Evolutionary conservation across 1,284 basidiomycete species (phyloP).

Genomic region (Ceratobasidium sp.): DNA sequence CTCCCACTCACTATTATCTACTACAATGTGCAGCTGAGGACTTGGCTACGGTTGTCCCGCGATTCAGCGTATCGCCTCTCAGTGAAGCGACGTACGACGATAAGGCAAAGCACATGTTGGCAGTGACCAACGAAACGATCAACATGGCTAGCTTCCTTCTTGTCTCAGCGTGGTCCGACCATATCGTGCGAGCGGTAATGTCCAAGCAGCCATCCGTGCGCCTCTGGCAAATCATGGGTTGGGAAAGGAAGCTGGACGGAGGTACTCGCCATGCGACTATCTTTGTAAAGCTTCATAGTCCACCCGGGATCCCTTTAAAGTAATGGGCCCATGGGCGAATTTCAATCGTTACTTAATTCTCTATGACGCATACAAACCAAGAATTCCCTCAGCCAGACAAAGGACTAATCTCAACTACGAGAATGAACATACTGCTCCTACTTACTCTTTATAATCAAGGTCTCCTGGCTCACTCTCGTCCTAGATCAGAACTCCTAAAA

Average conservation of each 20-base stretch:
- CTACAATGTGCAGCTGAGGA: background rate
- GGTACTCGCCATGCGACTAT: background rate
- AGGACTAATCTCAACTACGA: too few relatives aligned
- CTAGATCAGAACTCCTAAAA: too few relatives aligned
- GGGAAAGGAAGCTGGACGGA: background rate
- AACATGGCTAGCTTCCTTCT: background rate
- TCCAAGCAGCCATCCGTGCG: background rate
- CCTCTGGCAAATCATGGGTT: background rate
- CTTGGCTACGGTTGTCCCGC: background rate
- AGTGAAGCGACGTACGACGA: background rate
- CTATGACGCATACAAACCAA: too few relatives aligned
- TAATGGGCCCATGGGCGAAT: background rate
- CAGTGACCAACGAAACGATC: background rate
- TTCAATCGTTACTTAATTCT: too few relatives aligned
- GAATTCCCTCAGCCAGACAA: too few relatives aligned
- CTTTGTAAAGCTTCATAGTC: background rate
- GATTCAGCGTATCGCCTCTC: background rate
- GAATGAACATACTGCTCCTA: too few relatives aligned
- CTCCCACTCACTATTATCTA: background rate
- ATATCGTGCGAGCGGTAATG: background rate
- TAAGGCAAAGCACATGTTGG: background rate
- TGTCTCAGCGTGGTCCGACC: background rate
- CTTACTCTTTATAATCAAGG: too few relatives aligned
- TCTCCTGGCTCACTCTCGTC: too few relatives aligned
- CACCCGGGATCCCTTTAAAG: background rate